Base-by-base conservation (phyloP, 768 basidiomycete species). In the Tylopilus intermedius region DNA sequence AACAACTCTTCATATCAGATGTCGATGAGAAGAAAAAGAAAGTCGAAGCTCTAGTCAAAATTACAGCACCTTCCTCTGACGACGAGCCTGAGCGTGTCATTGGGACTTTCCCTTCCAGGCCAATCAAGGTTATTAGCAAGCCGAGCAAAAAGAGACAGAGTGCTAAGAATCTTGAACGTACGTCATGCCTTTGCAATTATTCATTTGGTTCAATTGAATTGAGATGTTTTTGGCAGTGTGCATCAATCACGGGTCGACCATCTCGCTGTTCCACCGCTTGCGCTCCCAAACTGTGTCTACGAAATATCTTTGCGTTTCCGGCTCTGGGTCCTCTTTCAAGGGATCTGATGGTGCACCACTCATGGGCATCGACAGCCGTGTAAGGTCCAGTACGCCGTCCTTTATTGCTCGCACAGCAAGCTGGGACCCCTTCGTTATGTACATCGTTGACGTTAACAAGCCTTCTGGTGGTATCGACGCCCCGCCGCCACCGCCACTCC, bases 61-160 rank as follows among this genome's bases (percentile, higher is more conserved):
- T 94, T 68, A 85, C 82, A 60, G 89, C 90, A 35, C 84, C 86
- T 8, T 79, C 82, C 14, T 82, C 83, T 45, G 88, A 90, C 47
- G 86, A 90, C 54, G 86, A 89, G 65, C 81, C 83, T 52, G 89
- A 92, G 65, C 80, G 86, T 37, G 76, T 92, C 33, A 83, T 97
- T 60, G 94, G 94, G 21, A 80, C 82, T 18, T 97, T 97, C 74
- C 86, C 90, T 41, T 91, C 90, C 59, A 86, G 88, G 43, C 85
- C 94, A n/a, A 97, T 98, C 77, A 94, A 94, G 70, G 91, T 98
- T 63, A 97, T 98, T 72, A 92, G 89, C 73, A 98, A 97, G 70
- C 95, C 95, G 4, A 92, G 90, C 74, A 96, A 97, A 78, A 96
- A 96, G 79, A 80, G 92, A 61, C 88, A 92, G 70, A 91, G 87